phyloP scores from a whole-genome alignment of 352 stramenopile genomes.

The Phytophthora sp. region DNA sequence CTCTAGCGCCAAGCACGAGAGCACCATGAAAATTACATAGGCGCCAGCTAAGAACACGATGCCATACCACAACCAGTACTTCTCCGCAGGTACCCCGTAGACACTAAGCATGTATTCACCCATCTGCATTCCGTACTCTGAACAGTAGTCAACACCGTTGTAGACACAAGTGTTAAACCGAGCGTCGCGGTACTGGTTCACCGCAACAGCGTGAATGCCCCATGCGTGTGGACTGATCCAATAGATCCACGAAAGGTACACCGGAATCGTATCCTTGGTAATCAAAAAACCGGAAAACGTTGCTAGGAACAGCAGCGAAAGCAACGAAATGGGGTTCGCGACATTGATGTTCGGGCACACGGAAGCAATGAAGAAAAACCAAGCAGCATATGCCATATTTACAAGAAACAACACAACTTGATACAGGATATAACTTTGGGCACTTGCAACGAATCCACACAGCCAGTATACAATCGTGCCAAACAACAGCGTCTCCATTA shows the following conservation, averaged over 20 bases:
- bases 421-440: slow-evolving; percentile 60
- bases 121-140: slow-evolving; percentile 34
- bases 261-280: slow-evolving; percentile 49
- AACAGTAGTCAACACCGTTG: slow-evolving; percentile 41
- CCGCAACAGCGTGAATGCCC: slow-evolving; percentile 37
- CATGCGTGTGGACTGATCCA: slow-evolving; percentile 64
- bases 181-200: slow-evolving; percentile 44
- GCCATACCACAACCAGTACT: slow-evolving; percentile 38
- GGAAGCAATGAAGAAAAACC: slow-evolving; percentile 50
- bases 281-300: slow-evolving; percentile 60
- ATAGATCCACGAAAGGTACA: slow-evolving; percentile 62
- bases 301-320: slow-evolving; percentile 49
- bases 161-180: slow-evolving; percentile 40
- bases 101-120: slow-evolving; percentile 37
- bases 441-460: slow-evolving; percentile 60
- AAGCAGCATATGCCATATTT: slow-evolving; percentile 38
- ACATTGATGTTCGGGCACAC: slow-evolving; percentile 41
- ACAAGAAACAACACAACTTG: slow-evolving; percentile 62
- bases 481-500: slow-evolving; percentile 76
- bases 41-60: slow-evolving; percentile 34
- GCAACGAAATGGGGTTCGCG: slow-evolving; percentile 47
- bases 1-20: slow-evolving; percentile 43
- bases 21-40: slow-evolving; percentile 40
- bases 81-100: slow-evolving; percentile 42
- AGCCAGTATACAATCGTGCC: slow-evolving; percentile 87